Evolutionary conservation across 345 rosid genomes (phyloP), one percentile per base, ranked within the genome.

Genomic region (Triadica sebifera): DNA sequence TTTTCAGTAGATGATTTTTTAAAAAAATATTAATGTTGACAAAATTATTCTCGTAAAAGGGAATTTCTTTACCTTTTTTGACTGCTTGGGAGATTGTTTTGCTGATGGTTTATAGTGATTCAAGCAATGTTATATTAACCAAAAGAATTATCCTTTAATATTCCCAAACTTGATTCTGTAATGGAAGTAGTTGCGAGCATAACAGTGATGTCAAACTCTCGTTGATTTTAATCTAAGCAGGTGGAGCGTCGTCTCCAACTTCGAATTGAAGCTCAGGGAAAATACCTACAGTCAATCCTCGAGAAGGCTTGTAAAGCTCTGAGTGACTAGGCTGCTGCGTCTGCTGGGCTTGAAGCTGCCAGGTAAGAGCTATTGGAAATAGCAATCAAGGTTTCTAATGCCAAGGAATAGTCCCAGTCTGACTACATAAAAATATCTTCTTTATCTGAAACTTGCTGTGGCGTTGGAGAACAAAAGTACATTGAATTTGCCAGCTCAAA

Each of bases 291-390:
- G 72, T 74, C 91, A 12, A 89, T 94, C 78, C 89, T 94, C 0
- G 98, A 94, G 84, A 94, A 91, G 81, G 98, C 98, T 55, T 89
- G 95, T 82, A 91, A 89, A 84, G 93, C 90, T 45, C 83, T 92
- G 53, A 87, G 77, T 57, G 97, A 94, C 37, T 93, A 91, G 79
- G 93, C 87, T 51, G 83, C 80, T 74, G 91, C 84, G 0, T 78
- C 87, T 55, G 84, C 89, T 1, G 94, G 96, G 17, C 89, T 87
- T 65, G 97, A 90, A 75, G 92, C 89, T 20, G 97, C 91, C 8
- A 86, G 96, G 57, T 95, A 88, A 80, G 97, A 88, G 82, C 89
- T 92, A 66, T 94, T 97, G 6, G 98, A 89, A 75, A 80, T 89
- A 17, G 97, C 98, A 65, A 87, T 88, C 80, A 87, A 87, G 75